A percentile compares a stretch with the other conserved stretches of the same genome.
Evolutionary conservation across 2,329 filamentous ascomycete species (phyloP).

Genomic region (Sclerotinia minor): DNA sequence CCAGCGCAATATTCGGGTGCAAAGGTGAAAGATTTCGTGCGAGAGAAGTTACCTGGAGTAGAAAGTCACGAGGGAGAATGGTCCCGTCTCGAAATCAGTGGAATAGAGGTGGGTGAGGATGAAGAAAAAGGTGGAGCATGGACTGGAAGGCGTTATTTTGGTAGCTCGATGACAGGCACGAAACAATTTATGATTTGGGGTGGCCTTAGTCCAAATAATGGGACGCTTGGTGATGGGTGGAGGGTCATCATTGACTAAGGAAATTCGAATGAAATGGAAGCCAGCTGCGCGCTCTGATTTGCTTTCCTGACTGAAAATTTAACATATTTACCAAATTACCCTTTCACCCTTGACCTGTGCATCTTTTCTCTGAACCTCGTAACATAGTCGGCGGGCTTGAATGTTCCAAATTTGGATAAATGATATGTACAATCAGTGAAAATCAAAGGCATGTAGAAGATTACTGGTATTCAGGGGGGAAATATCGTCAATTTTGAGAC

Average conservation of each 20-base stretch:
- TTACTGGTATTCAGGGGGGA: no score
- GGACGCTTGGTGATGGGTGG: conserved; percentile 19
- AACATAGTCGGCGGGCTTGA: no score
- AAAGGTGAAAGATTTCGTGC: conserved; percentile 5
- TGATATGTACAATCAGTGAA: no score
- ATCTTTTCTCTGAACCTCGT: no score
- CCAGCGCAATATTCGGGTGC: neutral
- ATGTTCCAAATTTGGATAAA: no score
- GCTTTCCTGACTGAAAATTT: neutral
- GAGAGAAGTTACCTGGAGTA: conserved; percentile 8
- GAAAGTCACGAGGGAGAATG: conserved; percentile 15
- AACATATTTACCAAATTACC: no score
- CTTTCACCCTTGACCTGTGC: no score
- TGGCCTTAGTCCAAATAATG: neutral
- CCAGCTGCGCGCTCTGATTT: neutral
- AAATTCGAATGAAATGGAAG: neutral
- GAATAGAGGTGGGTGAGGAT: conserved; percentile 11
- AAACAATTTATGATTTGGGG: conserved; percentile 23
- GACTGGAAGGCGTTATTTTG: conserved; percentile 16
- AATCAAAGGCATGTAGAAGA: no score
- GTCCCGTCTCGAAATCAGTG: conserved; percentile 13
- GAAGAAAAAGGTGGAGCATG: conserved; percentile 15
- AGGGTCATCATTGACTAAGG: conserved; percentile 17
- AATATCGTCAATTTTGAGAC: no score
- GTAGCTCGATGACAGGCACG: conserved; percentile 20